Percentiles rank a stretch among this genome's conserved stretches.
Evolutionary conservation across 495 filamentous ascomycete species (phyloP).

Genomic region (Neurospora sp.): DNA sequence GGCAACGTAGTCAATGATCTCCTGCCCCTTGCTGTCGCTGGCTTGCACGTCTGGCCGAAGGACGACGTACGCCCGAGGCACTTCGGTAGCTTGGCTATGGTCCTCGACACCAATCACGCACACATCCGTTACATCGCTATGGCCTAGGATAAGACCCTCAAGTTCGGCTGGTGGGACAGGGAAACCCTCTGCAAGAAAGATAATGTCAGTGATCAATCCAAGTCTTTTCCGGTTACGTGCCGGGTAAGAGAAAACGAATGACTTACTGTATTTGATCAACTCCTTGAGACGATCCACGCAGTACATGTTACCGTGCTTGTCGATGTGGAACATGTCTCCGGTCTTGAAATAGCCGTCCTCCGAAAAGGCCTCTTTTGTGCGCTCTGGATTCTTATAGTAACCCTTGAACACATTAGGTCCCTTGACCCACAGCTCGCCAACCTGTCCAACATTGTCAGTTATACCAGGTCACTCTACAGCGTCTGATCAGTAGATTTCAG

Average conservation of each 20-base stretch:
- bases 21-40: constrained; percentile 44
- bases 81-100: constrained; percentile 60
- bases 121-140: constrained; percentile 67
- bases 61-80: constrained; percentile 77
- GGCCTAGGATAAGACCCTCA: constrained; percentile 64
- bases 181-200: constrained; percentile 49
- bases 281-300: constrained; percentile 85
- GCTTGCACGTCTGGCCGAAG: constrained; percentile 40
- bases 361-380: constrained; percentile 55
- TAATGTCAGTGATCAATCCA: neutral
- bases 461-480: neutral
- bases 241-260: neutral
- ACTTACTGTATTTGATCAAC: constrained; percentile 69
- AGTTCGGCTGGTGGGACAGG: constrained; percentile 84
- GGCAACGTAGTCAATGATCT: constrained; percentile 52
- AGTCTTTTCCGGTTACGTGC: neutral
- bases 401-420: constrained; percentile 69
- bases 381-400: constrained; percentile 61
- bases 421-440: constrained; percentile 67
- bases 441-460: constrained; percentile 18
- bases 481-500: neutral
- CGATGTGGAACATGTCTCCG: constrained; percentile 58
- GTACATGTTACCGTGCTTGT: constrained; percentile 43
- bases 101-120: constrained; percentile 78
- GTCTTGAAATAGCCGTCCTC: constrained; percentile 75